These are phyloP conservation scores for Aspergillus flavus DNA, from an alignment of 2,329 filamentous ascomycete species.

Conservation along the genomic window DNA sequence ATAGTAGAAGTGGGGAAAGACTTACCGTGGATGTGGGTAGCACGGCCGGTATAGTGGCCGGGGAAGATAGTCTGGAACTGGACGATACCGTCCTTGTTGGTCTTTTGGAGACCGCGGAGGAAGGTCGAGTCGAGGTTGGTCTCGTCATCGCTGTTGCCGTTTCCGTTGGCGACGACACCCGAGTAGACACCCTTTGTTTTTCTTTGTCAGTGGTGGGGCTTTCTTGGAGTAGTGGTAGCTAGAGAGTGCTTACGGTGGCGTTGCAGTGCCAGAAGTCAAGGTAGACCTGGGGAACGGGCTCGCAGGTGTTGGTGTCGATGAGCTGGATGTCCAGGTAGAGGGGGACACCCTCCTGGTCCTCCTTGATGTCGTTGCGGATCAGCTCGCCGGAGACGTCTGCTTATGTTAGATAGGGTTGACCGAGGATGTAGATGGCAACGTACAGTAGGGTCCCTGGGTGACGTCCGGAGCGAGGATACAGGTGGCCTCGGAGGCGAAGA, in stretches of 20 bases:
- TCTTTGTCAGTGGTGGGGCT: background rate
- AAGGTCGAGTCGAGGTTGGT: slow-evolving; percentile 47
- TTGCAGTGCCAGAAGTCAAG: slow-evolving; percentile 49
- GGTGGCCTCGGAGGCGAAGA: slow-evolving; percentile 38
- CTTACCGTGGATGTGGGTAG: slow-evolving; percentile 40
- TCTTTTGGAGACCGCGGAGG: slow-evolving; percentile 49
- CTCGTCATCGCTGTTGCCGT: slow-evolving; percentile 41
- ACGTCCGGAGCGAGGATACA: slow-evolving; percentile 58
- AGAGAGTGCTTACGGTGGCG: slow-evolving; percentile 30
- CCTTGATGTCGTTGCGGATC: slow-evolving; percentile 41
- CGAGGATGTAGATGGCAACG: background rate
- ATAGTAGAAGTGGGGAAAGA: background rate
- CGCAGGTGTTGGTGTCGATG: slow-evolving; percentile 45
- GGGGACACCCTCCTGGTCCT: slow-evolving; percentile 37
- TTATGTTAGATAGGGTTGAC: slow-evolving; percentile 1
- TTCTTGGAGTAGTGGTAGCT: too few species aligned
- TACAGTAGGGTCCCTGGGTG: slow-evolving; percentile 58
- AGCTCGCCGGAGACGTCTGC: slow-evolving; percentile 41
- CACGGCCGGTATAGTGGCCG: slow-evolving; percentile 48
- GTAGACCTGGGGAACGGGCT: slow-evolving; percentile 41
- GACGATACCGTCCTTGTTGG: slow-evolving; percentile 45
- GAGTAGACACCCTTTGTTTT: slow-evolving; percentile 41
- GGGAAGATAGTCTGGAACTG: slow-evolving; percentile 49
- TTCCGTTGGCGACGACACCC: slow-evolving; percentile 39
- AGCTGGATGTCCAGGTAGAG: slow-evolving; percentile 46